phyloP scores from a whole-genome alignment of 352 stramenopile genomes.

The Pythium myriotylum region DNA sequence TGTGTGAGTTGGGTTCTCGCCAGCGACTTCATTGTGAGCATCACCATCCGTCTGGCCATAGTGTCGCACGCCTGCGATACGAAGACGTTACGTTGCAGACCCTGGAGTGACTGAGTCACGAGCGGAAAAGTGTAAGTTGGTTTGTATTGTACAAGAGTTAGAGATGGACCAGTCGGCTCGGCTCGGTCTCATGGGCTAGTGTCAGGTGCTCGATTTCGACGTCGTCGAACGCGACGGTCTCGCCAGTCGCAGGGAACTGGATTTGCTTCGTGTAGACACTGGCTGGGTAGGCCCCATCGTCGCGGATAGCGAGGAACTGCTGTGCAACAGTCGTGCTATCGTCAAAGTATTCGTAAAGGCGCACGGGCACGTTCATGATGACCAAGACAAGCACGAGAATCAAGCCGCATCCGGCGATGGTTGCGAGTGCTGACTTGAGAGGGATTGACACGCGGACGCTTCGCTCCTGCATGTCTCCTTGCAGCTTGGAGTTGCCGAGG shows the following conservation, averaged over 20 bases:
- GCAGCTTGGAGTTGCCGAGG: slow-evolving; percentile 28
- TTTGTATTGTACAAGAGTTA: too few species aligned
- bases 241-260: slow-evolving; percentile 23
- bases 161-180: too few species aligned
- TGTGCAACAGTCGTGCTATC: slow-evolving; percentile 4
- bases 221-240: slow-evolving; percentile 39
- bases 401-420: slow-evolving; percentile 7
- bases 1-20: too few species aligned
- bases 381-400: slow-evolving; percentile 10
- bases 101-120: too few species aligned
- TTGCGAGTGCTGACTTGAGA: slow-evolving; percentile 3
- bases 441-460: slow-evolving; percentile 24
- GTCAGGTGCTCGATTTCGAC: slow-evolving; percentile 9
- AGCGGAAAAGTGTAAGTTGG: too few species aligned
- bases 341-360: slow-evolving; percentile 10
- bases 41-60: too few species aligned
- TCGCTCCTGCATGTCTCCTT: slow-evolving; percentile 24
- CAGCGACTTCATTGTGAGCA: too few species aligned
- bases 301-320: slow-evolving; percentile 7
- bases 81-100: too few species aligned
- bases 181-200: slow-evolving; percentile 10
- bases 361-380: not conserved
- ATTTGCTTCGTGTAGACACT: not conserved
- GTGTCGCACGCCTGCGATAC: too few species aligned
- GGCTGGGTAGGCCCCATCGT: too few species aligned